Percentiles rank a stretch among this genome's conserved stretches.
Evolutionary conservation across 768 basidiomycete genomes (phyloP).

Genomic region (Pleurotus tuoliensis): DNA sequence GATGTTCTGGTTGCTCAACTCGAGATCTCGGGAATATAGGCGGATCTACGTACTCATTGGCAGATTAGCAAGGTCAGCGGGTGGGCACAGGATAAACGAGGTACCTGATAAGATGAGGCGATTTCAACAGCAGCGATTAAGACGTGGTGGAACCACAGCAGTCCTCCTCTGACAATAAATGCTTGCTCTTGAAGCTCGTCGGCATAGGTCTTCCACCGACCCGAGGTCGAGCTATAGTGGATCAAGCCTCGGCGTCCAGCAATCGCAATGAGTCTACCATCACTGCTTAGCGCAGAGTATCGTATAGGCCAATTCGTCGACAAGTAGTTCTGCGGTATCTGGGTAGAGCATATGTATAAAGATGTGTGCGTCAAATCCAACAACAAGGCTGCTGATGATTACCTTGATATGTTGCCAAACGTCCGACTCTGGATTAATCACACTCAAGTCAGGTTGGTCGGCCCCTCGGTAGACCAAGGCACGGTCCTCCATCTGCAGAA

Average conservation of each 20-base stretch:
- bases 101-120: constrained; percentile 71
- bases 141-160: constrained; percentile 96
- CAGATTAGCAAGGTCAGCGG: background rate
- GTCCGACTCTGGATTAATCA: constrained; percentile 96
- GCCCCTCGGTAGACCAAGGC: constrained; percentile 92
- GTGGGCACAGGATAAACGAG: constrained; percentile 14
- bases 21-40: constrained; percentile 89
- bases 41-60: constrained; percentile 56
- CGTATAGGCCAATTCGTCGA: constrained; percentile 91
- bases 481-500: constrained; percentile 93
- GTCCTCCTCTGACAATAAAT: constrained; percentile 83
- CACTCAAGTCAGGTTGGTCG: constrained; percentile 96
- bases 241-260: constrained; percentile 88
- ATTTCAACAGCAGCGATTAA: constrained; percentile 88
- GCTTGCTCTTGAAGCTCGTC: constrained; percentile 81
- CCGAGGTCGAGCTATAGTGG: constrained; percentile 92
- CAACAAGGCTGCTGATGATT: constrained; percentile 3
- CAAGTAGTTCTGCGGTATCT: constrained; percentile 90
- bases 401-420: constrained; percentile 98
- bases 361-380: background rate
- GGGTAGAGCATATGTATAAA: background rate
- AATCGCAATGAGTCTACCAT: constrained; percentile 88
- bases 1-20: constrained; percentile 78
- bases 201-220: constrained; percentile 90
- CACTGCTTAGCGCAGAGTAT: constrained; percentile 86